A percentile compares a stretch with the other conserved stretches of the same genome.
These are phyloP conservation scores for Didymella arachidicola DNA, from an alignment of 2,329 filamentous ascomycete species.

Conservation along the genomic window DNA sequence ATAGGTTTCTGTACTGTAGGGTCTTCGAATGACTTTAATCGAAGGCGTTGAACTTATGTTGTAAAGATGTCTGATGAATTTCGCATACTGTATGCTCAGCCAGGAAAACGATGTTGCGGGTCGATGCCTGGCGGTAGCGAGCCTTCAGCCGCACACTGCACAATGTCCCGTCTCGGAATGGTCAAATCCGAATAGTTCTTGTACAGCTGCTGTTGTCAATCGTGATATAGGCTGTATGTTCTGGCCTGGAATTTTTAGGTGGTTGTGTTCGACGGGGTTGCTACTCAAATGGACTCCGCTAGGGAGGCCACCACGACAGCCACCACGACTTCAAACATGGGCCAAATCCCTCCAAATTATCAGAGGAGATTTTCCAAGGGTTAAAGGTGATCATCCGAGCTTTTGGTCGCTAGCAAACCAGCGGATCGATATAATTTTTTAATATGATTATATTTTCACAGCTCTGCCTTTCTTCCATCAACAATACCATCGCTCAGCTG, in stretches of 20 bases:
- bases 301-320: no score
- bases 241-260: no score
- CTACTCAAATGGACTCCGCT: no score
- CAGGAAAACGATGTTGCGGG: background rate
- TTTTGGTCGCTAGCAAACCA: no score
- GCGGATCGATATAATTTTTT: no score
- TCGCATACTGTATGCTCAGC: no score
- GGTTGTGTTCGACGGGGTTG: background rate
- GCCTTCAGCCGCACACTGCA: background rate
- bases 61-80: background rate
- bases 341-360: no score
- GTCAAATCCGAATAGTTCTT: background rate
- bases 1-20: background rate
- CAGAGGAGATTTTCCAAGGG: no score
- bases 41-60: background rate
- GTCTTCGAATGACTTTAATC: background rate
- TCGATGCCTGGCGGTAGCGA: background rate
- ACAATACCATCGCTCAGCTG: background rate
- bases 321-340: no score
- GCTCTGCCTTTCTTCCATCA: background rate
- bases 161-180: background rate
- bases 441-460: no score
- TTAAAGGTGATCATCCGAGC: no score
- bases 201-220: background rate
- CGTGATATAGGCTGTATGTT: slow-evolving; percentile 3